phyloP scores from a whole-genome alignment of 345 rosid species.

The Toxicodendron radicans region DNA sequence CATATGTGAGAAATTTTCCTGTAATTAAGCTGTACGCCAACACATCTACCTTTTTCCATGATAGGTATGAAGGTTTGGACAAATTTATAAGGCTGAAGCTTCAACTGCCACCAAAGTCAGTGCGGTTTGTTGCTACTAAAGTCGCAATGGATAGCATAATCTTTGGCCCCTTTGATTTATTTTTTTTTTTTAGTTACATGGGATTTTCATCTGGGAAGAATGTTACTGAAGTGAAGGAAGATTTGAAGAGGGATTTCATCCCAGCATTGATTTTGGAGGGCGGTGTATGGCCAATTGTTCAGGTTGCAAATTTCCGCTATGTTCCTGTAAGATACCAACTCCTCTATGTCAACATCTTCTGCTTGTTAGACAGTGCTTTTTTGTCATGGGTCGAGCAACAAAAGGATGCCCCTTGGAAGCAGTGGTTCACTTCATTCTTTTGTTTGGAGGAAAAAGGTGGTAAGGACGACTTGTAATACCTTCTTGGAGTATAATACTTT shows the following conservation, averaged over 20 bases:
- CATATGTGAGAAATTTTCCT: background rate
- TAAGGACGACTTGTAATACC: constrained; percentile 41
- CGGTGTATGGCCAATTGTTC: constrained; percentile 81
- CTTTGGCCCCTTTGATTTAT: constrained; percentile 81
- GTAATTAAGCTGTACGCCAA: background rate
- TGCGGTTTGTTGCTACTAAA: constrained; percentile 73
- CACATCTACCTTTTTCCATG: background rate
- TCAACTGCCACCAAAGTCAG: constrained; percentile 62
- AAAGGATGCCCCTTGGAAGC: constrained; percentile 94
- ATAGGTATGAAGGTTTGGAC: constrained; percentile 87
- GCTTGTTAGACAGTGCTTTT: constrained; percentile 86
- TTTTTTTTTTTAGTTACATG: constrained; percentile 86
- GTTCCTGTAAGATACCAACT: constrained; percentile 87
- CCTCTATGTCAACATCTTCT: constrained; percentile 81
- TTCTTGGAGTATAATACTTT: constrained; percentile 17
- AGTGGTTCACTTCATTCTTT: constrained; percentile 61
- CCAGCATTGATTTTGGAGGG: constrained; percentile 88
- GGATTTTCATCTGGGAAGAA: constrained; percentile 78
- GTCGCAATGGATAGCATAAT: constrained; percentile 89
- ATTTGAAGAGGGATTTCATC: constrained; percentile 86
- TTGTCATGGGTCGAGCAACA: constrained; percentile 93
- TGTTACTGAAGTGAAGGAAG: constrained; percentile 70
- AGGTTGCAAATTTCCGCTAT: constrained; percentile 81
- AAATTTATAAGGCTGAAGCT: constrained; percentile 63
- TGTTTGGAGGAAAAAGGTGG: constrained; percentile 57